Evolutionary conservation across 139 green algal genomes (phyloP).

Genomic region (Coelastrella sp.): DNA sequence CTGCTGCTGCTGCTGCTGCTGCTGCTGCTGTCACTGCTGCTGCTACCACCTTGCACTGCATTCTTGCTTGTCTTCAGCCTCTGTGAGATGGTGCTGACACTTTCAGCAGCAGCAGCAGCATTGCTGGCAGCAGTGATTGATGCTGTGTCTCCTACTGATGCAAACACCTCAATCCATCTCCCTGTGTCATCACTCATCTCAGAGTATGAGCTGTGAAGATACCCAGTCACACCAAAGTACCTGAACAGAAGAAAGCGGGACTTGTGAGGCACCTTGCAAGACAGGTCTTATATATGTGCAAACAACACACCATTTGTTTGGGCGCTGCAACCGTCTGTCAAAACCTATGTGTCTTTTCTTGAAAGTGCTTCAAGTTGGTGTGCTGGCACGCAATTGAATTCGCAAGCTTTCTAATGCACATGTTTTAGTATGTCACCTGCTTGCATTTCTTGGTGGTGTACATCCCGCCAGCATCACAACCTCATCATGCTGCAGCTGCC

Average conservation of each 20-base stretch:
- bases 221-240: slow-evolving; percentile 50
- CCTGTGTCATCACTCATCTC: neutral
- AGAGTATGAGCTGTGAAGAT: slow-evolving; percentile 6
- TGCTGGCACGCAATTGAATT: too few species aligned
- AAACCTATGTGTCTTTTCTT: too few species aligned
- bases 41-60: too few species aligned
- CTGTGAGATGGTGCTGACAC: neutral
- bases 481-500: slow-evolving; percentile 56
- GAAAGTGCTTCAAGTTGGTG: too few species aligned
- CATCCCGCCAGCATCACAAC: slow-evolving; percentile 62
- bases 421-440: too few species aligned
- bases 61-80: neutral
- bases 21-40: neutral
- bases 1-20: slow-evolving; percentile 26
- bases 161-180: slow-evolving; percentile 51
- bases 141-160: slow-evolving; percentile 50
- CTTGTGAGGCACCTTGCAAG: too few species aligned
- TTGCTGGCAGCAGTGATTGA: neutral
- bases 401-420: too few species aligned
- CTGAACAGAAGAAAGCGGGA: slow-evolving; percentile 26
- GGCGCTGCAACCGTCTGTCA: too few species aligned
- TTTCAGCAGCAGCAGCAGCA: neutral
- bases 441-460: slow-evolving; percentile 33
- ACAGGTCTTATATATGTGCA: too few species aligned
- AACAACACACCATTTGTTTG: too few species aligned